Evolutionary conservation across 1,284 basidiomycete species (phyloP), one percentile per base, ranked within the genome.

Genomic region (Ganoderma sinense): DNA sequence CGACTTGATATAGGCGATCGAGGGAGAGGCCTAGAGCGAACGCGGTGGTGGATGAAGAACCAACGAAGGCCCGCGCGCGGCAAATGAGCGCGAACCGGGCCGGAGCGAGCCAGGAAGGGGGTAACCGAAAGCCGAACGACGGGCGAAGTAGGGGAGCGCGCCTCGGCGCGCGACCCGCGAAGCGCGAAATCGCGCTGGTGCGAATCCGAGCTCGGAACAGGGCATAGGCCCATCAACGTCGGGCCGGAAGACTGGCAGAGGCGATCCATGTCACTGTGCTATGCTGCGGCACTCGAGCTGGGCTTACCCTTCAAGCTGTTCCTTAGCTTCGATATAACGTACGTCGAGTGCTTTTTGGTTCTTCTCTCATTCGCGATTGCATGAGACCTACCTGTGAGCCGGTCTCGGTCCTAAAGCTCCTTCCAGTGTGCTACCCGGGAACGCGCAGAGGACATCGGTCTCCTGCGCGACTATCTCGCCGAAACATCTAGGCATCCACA

Each of bases 211-310:
- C n/a, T n/a, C n/a, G n/a, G n/a, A n/a, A n/a, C n/a, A n/a, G n/a
- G n/a, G n/a, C n/a, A n/a, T n/a, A n/a, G n/a, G n/a, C n/a, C n/a
- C n/a, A n/a, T 92, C 61, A 92, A 92, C 75, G 82, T 91, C 39
- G 91, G 90, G 2, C 73, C 76, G 5, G 89, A 90, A 75, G 78
- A 79, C 20, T 92, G 89, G 89, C 87, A 91, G 76, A 76, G 76
- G n/a, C 81, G 81, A 51, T 85, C 87, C 10, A 84, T 88, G 2
- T 77, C 78, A 1, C 84, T 87, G 67, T 89, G 88, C 60, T 92
- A 89, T 77, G 76, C 78, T 6, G 87, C 86, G 3, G 86, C 87
- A 3, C 69, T 75, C 5, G 74, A 76, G 7, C 73, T 79, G 60
- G 75, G 78, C 62, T 33, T 18, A 33, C 72, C 79, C 63, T 88